Evolutionary conservation across 495 filamentous ascomycete species (phyloP), one percentile per base, ranked within the genome.

Genomic region (Amphirosellinia nigrospora): DNA sequence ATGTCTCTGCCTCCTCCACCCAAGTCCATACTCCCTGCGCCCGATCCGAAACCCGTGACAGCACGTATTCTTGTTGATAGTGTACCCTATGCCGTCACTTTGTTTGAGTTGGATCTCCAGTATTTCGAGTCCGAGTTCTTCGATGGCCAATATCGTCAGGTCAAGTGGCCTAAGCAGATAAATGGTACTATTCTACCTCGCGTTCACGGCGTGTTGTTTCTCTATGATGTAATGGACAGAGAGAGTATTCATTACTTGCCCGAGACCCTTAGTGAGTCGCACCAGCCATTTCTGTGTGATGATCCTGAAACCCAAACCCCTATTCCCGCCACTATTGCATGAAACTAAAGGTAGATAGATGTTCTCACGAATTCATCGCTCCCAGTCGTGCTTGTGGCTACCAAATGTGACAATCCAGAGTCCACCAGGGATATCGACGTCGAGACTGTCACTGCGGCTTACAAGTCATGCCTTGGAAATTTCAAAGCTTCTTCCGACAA

Each of bases 151-250:
- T 82, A 89, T 68, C 85, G 90, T 55, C 86, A 85, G 50, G 87
- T 97, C 67, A 83, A 88, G 72, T 98, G 94, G 94, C 95, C 95
- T 19, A 88, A 89, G 46, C 83, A 88, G 73, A 88, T 91, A 64
- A 84, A 85, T 72, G 90, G 92, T 55, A 81, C 88, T 43, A 84
- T 88, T 63, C 80, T 90, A 62, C 92, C 93, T 53, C 84, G 83
- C 32, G 87, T 98, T 77, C 92, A 98, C 73, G 95, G 93, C 38
- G 93, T 90, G 46, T 78, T 98, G 74, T 86, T 94, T 64, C 81
- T 97, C 60, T 96, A 97, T 83, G 92, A 97, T 84, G 91, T 94
- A 34, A 93, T 89, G 75, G 90, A 92, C 74, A 83, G 86, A 69
- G 86, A 88, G 46, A 94, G 88, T 78, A 87, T 94, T 69, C 81